phyloP scores from a whole-genome alignment of 345 rosid genomes.

The Limnanthes douglasii region DNA sequence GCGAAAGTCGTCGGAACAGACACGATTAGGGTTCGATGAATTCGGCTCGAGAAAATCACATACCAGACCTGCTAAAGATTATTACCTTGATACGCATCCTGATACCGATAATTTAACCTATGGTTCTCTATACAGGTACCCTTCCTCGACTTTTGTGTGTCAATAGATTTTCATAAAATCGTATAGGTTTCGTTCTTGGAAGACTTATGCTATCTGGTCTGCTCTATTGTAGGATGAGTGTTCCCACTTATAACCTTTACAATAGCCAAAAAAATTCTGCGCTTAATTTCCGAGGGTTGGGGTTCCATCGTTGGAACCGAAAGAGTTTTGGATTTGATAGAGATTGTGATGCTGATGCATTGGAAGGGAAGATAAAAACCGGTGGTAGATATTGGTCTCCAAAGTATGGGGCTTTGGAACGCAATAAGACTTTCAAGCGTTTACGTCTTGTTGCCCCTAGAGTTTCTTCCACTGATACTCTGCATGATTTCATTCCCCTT shows the following conservation, averaged over 20 bases:
- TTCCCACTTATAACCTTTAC: constrained; percentile 56
- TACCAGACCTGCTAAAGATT: constrained; percentile 49
- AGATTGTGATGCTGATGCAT: constrained; percentile 54
- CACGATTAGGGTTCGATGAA: constrained; percentile 8
- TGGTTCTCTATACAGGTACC: constrained; percentile 71
- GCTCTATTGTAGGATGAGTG: constrained; percentile 56
- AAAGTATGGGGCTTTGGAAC: constrained; percentile 57
- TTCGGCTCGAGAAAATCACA: constrained; percentile 26
- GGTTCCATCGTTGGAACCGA: constrained; percentile 17
- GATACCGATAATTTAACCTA: constrained; percentile 77
- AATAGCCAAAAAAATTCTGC: constrained; percentile 20
- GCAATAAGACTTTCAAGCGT: constrained; percentile 45
- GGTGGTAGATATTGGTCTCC: constrained; percentile 81
- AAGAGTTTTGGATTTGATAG: constrained; percentile 27
- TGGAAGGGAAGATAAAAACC: constrained; percentile 51
- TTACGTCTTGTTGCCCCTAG: constrained; percentile 26
- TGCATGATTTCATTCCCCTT: constrained; percentile 52
- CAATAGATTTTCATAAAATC: neutral
- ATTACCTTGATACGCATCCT: constrained; percentile 73
- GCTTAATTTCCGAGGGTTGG: constrained; percentile 14
- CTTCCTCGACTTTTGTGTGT: neutral
- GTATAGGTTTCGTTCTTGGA: neutral
- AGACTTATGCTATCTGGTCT: neutral
- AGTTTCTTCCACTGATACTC: constrained; percentile 13
- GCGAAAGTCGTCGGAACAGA: constrained; percentile 15